Conservation (phyloP, 257 asterid species). For the Perilla frutescens region DNA sequence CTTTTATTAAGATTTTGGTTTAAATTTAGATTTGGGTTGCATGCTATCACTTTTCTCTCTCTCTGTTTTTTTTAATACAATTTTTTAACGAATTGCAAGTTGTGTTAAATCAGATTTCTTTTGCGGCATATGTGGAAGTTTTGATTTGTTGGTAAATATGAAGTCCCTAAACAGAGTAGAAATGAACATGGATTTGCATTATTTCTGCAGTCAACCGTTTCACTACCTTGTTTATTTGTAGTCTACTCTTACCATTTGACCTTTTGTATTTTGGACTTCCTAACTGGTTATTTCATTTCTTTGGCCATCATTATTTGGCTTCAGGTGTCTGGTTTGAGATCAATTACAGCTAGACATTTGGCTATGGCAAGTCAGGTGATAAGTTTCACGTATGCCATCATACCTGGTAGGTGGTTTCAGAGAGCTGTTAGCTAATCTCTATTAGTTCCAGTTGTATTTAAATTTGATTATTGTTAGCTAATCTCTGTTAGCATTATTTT, state of each 20-base stretch:
- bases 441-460: conserved; percentile 2
- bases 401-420: conserved; percentile 80
- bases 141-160: conserved; percentile 21
- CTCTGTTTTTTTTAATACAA: background rate
- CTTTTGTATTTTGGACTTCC: conserved; percentile 24
- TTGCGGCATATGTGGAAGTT: background rate
- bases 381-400: conserved; percentile 79
- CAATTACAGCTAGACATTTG: conserved; percentile 96
- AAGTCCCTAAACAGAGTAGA: conserved; percentile 17
- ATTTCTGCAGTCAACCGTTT: conserved; percentile 8
- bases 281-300: conserved; percentile 16
- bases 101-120: conserved; percentile 7
- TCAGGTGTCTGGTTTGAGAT: conserved; percentile 98
- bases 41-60: background rate
- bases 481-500: conserved; percentile 3
- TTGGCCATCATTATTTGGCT: conserved; percentile 38
- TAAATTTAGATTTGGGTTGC: conserved; percentile 24
- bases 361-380: conserved; percentile 99
- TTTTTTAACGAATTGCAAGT: conserved; percentile 1
- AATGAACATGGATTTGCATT: conserved; percentile 12
- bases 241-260: background rate
- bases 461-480: conserved; percentile 14
- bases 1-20: conserved; percentile 3
- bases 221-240: background rate
- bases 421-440: background rate